Evolutionary conservation across 1,139 yeast species (phyloP).

Genomic region (Zhuliangozyma parablackwelliae): DNA sequence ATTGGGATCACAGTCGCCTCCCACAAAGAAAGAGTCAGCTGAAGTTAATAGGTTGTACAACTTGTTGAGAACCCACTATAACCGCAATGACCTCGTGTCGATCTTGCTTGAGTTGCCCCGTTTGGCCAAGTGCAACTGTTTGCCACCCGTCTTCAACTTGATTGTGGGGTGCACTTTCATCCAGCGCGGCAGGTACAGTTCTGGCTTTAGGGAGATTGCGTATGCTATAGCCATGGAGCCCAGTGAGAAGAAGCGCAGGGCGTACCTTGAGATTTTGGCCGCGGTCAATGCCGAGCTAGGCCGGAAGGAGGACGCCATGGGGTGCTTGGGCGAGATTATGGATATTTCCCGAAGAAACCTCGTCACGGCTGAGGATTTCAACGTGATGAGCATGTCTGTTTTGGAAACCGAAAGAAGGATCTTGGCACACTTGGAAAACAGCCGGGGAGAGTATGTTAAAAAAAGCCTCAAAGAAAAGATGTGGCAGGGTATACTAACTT

Average conservation of each 20-base stretch:
- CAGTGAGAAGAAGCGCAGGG: slow-evolving; percentile 2
- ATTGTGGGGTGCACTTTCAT: slow-evolving; percentile 9
- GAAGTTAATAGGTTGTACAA: background rate
- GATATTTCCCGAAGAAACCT: slow-evolving; percentile 7
- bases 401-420: slow-evolving; percentile 1
- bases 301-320: slow-evolving; percentile 6
- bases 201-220: slow-evolving; percentile 9
- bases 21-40: no score
- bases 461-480: background rate
- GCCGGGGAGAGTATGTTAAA: slow-evolving; percentile 2
- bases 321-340: slow-evolving; percentile 10
- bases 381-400: slow-evolving; percentile 3
- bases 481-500: no score
- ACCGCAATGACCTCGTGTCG: slow-evolving; percentile 3
- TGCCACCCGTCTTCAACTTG: slow-evolving; percentile 7
- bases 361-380: slow-evolving; percentile 3
- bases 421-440: no score
- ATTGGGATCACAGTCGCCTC: no score
- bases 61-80: slow-evolving; percentile 4
- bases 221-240: slow-evolving; percentile 7
- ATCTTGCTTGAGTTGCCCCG: slow-evolving; percentile 8
- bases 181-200: slow-evolving; percentile 6
- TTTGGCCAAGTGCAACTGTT: slow-evolving; percentile 2
- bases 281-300: slow-evolving; percentile 5
- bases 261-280: slow-evolving; percentile 7